These are phyloP conservation scores for Pyricularia sp. DNA, from an alignment of 2,329 filamentous ascomycete genomes.

Conservation along the genomic window DNA sequence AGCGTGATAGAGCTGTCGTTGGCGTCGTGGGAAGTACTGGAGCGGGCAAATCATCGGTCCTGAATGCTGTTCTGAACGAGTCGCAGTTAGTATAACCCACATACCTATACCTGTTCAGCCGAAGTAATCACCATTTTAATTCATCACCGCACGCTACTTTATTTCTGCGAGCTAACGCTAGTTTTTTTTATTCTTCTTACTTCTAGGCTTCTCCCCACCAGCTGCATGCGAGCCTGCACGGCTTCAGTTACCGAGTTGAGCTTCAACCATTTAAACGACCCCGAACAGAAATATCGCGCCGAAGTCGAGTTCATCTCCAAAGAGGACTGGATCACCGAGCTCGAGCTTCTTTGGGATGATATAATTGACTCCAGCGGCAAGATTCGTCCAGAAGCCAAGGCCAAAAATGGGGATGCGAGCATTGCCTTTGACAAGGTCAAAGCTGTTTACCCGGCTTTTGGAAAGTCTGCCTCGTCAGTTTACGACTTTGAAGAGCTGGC, in stretches of 20 bases:
- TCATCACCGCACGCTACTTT: too few species aligned
- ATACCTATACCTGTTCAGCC: too few species aligned
- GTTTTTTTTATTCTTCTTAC: too few species aligned
- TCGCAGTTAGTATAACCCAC: conserved; percentile 29
- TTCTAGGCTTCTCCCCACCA: conserved; percentile 25
- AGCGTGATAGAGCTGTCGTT: conserved; percentile 32
- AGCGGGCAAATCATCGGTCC: conserved; percentile 51
- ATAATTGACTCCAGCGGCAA: conserved; percentile 29
- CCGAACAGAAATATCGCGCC: conserved; percentile 32
- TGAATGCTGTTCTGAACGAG: conserved; percentile 55
- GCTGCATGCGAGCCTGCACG: conserved; percentile 52
- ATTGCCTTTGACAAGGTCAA: conserved; percentile 40
- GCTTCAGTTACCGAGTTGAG: conserved; percentile 51
- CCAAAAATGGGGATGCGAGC: conserved; percentile 26
- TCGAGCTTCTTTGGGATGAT: conserved; percentile 37
- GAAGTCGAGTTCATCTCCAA: conserved; percentile 47
- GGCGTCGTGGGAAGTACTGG: conserved; percentile 54
- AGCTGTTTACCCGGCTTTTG: conserved; percentile 33
- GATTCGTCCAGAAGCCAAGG: conserved; percentile 23
- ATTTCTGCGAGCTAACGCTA: too few species aligned
- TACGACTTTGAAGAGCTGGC: conserved; percentile 30
- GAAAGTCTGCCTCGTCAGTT: conserved; percentile 27
- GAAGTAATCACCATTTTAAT: too few species aligned
- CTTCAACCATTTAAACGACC: conserved; percentile 37
- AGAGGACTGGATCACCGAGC: conserved; percentile 43